phyloP scores from a whole-genome alignment of 352 stramenopile genomes.

The Peronospora belbahrii region DNA sequence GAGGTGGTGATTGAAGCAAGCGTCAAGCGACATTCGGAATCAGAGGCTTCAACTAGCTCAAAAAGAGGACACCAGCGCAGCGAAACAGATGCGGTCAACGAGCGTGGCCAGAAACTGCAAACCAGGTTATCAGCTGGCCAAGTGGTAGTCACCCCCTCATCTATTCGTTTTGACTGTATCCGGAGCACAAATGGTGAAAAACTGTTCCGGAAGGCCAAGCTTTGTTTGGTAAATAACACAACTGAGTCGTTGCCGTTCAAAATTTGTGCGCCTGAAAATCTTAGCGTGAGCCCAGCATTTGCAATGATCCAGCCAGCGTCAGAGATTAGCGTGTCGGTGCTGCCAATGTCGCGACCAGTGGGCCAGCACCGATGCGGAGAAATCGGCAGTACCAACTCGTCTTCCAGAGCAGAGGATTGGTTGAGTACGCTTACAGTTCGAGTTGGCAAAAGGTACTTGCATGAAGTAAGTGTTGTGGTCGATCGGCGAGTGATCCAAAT shows the following conservation, averaged over 20 bases:
- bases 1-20: constrained; percentile 82
- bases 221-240: constrained; percentile 59
- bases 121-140: constrained; percentile 32
- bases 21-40: constrained; percentile 35
- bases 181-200: constrained; percentile 22
- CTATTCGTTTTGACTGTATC: constrained; percentile 43
- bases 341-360: constrained; percentile 51
- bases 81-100: constrained; percentile 1
- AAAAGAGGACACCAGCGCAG: not conserved
- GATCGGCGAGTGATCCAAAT: constrained; percentile 27
- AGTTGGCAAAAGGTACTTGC: constrained; percentile 37
- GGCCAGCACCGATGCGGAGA: constrained; percentile 10
- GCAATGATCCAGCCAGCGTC: constrained; percentile 41
- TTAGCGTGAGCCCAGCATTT: constrained; percentile 35
- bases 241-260: constrained; percentile 39
- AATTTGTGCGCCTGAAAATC: constrained; percentile 47
- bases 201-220: constrained; percentile 16
- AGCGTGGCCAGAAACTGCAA: constrained; percentile 42
- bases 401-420: constrained; percentile 36
- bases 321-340: constrained; percentile 35
- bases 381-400: constrained; percentile 3
- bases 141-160: constrained; percentile 52
- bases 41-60: constrained; percentile 15
- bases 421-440: constrained; percentile 51
- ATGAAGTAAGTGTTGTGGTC: constrained; percentile 68